Evolutionary conservation across 1,284 basidiomycete genomes (phyloP).

Genomic region (Pseudozyma tsukubaensis): DNA sequence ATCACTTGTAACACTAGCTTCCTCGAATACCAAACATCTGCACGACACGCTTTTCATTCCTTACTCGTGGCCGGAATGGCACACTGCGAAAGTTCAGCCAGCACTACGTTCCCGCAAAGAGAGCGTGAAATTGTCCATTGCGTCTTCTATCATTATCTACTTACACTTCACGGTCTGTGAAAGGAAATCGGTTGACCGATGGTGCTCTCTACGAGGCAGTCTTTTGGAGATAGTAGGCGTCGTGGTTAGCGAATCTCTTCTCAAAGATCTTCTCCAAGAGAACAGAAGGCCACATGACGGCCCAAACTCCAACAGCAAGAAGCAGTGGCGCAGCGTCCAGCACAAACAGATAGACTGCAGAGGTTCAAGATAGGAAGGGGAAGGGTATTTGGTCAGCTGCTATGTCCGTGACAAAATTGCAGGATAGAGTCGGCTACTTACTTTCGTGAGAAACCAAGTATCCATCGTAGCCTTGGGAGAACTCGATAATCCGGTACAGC

Average conservation of each 20-base stretch:
- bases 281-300: slow-evolving; percentile 44
- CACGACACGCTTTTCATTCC: neutral
- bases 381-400: neutral
- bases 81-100: too few species aligned
- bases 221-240: slow-evolving; percentile 9
- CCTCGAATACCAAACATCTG: slow-evolving; percentile 12
- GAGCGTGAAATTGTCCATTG: neutral
- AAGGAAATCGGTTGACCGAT: neutral
- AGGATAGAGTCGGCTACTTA: slow-evolving; percentile 10
- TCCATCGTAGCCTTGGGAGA: slow-evolving; percentile 51
- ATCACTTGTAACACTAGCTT: slow-evolving; percentile 27
- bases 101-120: too few species aligned
- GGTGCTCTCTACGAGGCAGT: slow-evolving; percentile 3
- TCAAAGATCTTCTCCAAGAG: slow-evolving; percentile 36
- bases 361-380: neutral
- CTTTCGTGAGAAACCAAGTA: slow-evolving; percentile 48
- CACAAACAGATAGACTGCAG: slow-evolving; percentile 44
- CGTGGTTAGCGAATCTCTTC: slow-evolving; percentile 10
- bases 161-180: neutral
- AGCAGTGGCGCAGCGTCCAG: slow-evolving; percentile 54
- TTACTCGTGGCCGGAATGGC: too few species aligned
- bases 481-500: slow-evolving; percentile 54
- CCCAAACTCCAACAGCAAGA: slow-evolving; percentile 47
- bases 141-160: too few species aligned
- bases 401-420: neutral